Conservation (phyloP, 2,329 filamentous ascomycete species). For the Verticillium dahliae region DNA sequence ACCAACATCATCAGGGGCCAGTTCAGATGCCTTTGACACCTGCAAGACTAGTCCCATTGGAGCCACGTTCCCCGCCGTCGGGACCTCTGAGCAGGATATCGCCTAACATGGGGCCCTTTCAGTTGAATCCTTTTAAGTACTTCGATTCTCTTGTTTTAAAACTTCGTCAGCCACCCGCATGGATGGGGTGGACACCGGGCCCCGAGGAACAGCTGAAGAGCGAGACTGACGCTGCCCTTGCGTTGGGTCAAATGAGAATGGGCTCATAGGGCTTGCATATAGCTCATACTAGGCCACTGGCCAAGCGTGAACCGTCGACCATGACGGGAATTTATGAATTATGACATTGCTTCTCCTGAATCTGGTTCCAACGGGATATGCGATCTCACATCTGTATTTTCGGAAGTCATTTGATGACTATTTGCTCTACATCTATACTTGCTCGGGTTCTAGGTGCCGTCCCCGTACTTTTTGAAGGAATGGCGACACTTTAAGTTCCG, state of each 20-base stretch:
- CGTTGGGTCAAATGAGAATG: not conserved
- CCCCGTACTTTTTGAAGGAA: no score
- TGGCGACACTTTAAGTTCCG: no score
- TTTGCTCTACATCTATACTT: no score
- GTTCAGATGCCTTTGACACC: not conserved
- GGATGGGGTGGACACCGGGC: not conserved
- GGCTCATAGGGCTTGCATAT: not conserved
- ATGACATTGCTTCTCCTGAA: not conserved
- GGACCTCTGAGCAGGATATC: constrained; percentile 1
- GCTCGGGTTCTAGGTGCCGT: no score
- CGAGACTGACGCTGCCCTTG: not conserved
- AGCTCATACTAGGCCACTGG: not conserved
- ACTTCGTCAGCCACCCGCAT: not conserved
- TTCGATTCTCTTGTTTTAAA: not conserved
- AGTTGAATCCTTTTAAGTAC: constrained; percentile 4
- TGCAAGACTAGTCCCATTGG: constrained; percentile 1
- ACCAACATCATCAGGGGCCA: not conserved
- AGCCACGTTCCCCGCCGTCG: constrained; percentile 8
- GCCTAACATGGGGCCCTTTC: not conserved
- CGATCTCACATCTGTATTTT: no score
- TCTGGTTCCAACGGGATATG: no score
- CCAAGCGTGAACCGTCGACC: not conserved
- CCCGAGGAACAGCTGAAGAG: not conserved
- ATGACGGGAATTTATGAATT: not conserved
- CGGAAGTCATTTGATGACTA: no score